Percentiles rank a stretch among this genome's conserved stretches.
These are phyloP conservation scores for Solanum chacoense DNA, from an alignment of 305 asterid genomes.

Conservation along the genomic window DNA sequence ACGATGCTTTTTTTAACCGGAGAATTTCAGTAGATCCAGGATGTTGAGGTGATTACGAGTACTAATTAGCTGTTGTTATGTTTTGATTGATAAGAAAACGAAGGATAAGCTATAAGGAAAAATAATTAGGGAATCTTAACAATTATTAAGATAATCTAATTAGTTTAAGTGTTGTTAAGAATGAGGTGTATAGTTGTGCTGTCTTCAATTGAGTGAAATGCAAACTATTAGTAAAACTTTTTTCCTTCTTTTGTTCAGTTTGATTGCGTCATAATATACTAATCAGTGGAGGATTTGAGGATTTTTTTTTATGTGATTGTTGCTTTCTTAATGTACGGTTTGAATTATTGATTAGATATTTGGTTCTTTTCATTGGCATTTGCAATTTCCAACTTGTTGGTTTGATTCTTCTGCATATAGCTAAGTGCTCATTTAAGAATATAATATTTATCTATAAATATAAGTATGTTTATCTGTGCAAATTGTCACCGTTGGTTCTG, in stretches of 20 bases:
- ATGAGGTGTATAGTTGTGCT: conserved; percentile 7
- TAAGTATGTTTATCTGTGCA: conserved; percentile 1
- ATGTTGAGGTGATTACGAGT: conserved; percentile 1
- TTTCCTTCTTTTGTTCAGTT: background rate
- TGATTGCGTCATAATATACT: conserved; percentile 10
- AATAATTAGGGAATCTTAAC: background rate
- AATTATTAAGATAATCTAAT: background rate
- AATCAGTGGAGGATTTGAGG: conserved; percentile 20
- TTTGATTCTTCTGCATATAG: conserved; percentile 3
- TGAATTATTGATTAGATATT: conserved; percentile 21
- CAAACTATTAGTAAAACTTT: background rate
- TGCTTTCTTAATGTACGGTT: conserved; percentile 8
- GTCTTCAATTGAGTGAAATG: conserved; percentile 7
- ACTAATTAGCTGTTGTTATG: background rate
- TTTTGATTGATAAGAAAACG: background rate
- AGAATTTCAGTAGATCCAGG: background rate
- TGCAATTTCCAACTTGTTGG: conserved; percentile 1
- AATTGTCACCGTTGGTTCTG: conserved; percentile 20
- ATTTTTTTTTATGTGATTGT: conserved; percentile 14
- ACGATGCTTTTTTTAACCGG: background rate
- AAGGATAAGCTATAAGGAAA: background rate
- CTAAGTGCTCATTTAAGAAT: conserved; percentile 29
- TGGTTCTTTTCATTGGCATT: conserved; percentile 13
- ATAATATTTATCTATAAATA: conserved; percentile 9
- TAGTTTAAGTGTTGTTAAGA: background rate